Base-by-base conservation (phyloP, 352 stramenopile genomes). In the Phytophthora pini region DNA sequence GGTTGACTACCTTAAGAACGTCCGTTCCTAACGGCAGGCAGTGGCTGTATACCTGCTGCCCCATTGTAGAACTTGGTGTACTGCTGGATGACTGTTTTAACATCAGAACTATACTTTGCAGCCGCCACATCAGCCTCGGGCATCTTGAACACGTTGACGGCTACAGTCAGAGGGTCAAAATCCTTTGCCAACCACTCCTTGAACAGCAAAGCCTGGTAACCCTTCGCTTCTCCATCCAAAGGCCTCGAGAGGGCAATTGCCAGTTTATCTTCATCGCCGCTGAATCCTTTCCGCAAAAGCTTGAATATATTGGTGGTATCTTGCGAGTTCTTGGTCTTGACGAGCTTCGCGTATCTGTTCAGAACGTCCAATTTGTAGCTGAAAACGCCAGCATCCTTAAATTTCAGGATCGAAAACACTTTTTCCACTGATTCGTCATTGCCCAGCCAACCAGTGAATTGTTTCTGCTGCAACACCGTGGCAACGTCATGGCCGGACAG, bases 381-480 rank as follows among this genome's bases (percentile, higher is more conserved):
- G 17, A 31, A 17, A 10, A 3, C 8, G 4, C 5, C 31, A 22
- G 20, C 17, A 4, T 43, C 1, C 6, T 53, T 31, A 7, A 61
- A n/a, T 11, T 54, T 61, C 20, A 61, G 15, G 0, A 61, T 12
- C 17, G 9, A 10, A 22, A 54, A 38, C 36, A 54, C 29, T 38
- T 61, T 32, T 1, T 54, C 15, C 17, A 17, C 17, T 17, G 17
- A 17, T 17, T 17, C 17, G 17, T 17, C 17, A 17, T 17, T 17
- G 17, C 17, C 17, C 17, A 17, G 17, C 17, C 17, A 17, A 17
- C 17, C 17, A 17, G 17, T 17, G 17, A 17, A 17, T 17, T 17
- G 17, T 17, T 17, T 17, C 17, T 17, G 17, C 17, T 17, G 17
- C 17, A 17, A 17, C 17, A 17, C 17, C 17, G 17, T 17, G 17